phyloP scores from a whole-genome alignment of 495 filamentous ascomycete species.

The Hypoxylon perforatum region DNA sequence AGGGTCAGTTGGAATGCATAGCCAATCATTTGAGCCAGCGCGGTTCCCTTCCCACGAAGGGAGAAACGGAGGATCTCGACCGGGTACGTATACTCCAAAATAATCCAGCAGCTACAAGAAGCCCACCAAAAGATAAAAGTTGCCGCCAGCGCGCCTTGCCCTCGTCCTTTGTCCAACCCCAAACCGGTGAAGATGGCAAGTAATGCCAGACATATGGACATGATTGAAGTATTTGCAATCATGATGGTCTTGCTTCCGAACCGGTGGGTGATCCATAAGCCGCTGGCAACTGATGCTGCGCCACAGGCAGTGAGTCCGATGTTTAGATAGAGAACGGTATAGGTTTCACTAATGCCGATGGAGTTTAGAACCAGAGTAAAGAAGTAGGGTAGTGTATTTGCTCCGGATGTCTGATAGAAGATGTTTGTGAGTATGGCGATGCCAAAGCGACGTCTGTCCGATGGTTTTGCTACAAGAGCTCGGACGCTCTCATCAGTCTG shows the following conservation, averaged over 20 bases:
- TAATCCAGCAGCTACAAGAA: neutral
- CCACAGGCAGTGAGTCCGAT: neutral
- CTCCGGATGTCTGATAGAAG: neutral
- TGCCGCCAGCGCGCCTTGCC: neutral
- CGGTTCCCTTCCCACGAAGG: slow-evolving; percentile 32
- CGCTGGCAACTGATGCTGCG: neutral
- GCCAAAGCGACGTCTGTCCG: neutral
- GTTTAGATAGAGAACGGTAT: neutral
- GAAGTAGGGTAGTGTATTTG: neutral
- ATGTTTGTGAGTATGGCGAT: neutral
- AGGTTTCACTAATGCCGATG: neutral
- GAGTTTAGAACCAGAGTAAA: neutral
- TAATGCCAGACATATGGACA: neutral
- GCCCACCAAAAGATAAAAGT: neutral
- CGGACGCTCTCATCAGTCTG: neutral
- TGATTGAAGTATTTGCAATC: neutral
- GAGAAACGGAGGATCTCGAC: slow-evolving; percentile 45
- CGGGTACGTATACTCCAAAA: slow-evolving; percentile 7
- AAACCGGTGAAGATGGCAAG: neutral
- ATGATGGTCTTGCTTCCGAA: neutral
- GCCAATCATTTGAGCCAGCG: slow-evolving; percentile 17
- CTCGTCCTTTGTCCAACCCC: neutral
- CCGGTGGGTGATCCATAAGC: neutral
- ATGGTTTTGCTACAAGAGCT: neutral
- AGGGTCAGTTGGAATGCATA: slow-evolving; percentile 25